These are phyloP conservation scores for Cunninghamia lanceolata DNA, from an alignment of 75 land plant genomes.

Conservation along the genomic window DNA sequence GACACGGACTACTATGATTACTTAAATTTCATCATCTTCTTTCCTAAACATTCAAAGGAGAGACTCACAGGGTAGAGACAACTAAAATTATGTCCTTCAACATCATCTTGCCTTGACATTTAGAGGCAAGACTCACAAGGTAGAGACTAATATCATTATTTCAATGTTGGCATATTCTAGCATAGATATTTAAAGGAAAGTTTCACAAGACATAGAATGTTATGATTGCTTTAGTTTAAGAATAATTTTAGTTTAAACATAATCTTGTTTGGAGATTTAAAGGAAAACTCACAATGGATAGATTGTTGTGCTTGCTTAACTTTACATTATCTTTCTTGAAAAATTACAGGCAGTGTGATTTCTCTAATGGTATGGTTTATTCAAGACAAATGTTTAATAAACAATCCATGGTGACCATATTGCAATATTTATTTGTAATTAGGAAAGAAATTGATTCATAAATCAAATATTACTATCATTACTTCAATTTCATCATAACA, in stretches of 20 bases:
- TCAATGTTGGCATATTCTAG: background rate
- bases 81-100: background rate
- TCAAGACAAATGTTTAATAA: too few relatives aligned
- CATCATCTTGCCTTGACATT: background rate
- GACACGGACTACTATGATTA: too few relatives aligned
- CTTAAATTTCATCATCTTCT: background rate
- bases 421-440: too few relatives aligned
- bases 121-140: background rate
- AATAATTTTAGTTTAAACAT: too few relatives aligned
- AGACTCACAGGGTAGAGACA: background rate
- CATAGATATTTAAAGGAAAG: background rate
- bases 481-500: background rate
- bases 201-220: too few relatives aligned
- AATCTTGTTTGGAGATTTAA: background rate
- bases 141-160: too few relatives aligned
- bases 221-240: background rate
- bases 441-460: background rate
- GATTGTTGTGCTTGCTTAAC: background rate
- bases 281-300: background rate
- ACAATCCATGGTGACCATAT: background rate
- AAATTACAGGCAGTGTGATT: background rate
- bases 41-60: too few relatives aligned
- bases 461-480: background rate
- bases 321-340: background rate
- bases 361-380: background rate